These are phyloP conservation scores for Ceratocystis diversiconidia DNA, from an alignment of 2,329 filamentous ascomycete species.

Conservation along the genomic window DNA sequence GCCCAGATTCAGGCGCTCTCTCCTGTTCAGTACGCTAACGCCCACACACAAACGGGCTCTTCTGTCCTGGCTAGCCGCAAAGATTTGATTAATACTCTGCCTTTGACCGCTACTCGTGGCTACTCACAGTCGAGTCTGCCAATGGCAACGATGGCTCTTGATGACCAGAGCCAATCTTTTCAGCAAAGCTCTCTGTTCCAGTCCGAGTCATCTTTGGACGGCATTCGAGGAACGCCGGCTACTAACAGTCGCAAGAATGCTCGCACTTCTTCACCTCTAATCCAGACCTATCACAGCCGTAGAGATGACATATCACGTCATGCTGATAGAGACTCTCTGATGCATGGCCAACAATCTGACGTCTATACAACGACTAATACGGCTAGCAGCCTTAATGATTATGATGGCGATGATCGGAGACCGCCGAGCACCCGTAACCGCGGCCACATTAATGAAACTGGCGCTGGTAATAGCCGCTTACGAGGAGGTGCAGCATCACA, in stretches of 20 bases:
- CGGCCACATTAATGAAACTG: constrained; percentile 21
- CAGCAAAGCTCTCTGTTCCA: constrained; percentile 13
- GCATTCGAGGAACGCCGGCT: not conserved
- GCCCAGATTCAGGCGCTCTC: constrained; percentile 6
- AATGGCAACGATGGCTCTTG: not conserved
- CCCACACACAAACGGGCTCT: constrained; percentile 13
- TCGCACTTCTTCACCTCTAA: constrained; percentile 10
- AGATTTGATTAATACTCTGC: not conserved
- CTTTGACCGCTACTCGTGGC: not conserved
- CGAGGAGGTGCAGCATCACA: constrained; percentile 27
- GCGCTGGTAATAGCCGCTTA: constrained; percentile 22
- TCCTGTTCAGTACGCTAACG: constrained; percentile 11
- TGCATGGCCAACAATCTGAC: constrained; percentile 7
- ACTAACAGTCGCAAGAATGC: not conserved
- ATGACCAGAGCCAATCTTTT: not conserved
- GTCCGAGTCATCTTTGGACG: constrained; percentile 9
- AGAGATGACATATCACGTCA: not conserved
- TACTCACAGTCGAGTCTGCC: not conserved
- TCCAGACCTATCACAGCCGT: constrained; percentile 7
- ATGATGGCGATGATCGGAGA: constrained; percentile 16
- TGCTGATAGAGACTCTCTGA: not conserved
- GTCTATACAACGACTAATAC: constrained; percentile 16
- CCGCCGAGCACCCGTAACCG: constrained; percentile 23
- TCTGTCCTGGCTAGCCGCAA: constrained; percentile 12
- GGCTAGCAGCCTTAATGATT: constrained; percentile 14